Percentiles rank a stretch among this genome's conserved stretches.
These are phyloP conservation scores for Elaphomyces granulatus DNA, from an alignment of 495 filamentous ascomycete species.

Conservation along the genomic window DNA sequence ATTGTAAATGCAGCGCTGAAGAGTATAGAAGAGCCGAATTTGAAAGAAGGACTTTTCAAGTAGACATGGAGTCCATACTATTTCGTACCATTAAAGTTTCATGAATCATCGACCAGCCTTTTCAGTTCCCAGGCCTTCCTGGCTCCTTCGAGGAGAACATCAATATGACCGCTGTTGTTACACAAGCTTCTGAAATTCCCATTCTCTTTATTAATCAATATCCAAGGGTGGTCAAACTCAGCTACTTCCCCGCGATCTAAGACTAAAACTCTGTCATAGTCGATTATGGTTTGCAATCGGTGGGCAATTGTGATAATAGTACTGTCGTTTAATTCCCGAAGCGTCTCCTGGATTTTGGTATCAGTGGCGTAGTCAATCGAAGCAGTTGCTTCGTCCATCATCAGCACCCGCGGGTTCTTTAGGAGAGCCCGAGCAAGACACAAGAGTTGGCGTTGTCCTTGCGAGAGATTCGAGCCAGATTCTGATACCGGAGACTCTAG, in stretches of 20 bases:
- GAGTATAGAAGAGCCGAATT: too few species aligned
- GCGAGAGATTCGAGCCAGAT: slow-evolving; percentile 89
- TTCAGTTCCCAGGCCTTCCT: slow-evolving; percentile 52
- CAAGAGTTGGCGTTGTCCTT: slow-evolving; percentile 90
- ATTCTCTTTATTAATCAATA: slow-evolving; percentile 50
- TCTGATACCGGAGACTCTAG: slow-evolving; percentile 75
- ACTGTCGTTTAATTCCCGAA: slow-evolving; percentile 68
- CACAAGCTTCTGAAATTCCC: slow-evolving; percentile 85
- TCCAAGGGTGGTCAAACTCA: slow-evolving; percentile 80
- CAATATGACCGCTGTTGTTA: slow-evolving; percentile 83
- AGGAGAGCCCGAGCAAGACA: slow-evolving; percentile 91
- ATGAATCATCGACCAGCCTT: slow-evolving; percentile 38
- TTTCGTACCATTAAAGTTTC: too few species aligned
- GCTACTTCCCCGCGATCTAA: slow-evolving; percentile 79
- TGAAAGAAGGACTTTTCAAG: too few species aligned
- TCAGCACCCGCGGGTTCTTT: slow-evolving; percentile 76
- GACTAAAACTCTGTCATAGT: slow-evolving; percentile 97
- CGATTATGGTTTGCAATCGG: slow-evolving; percentile 86
- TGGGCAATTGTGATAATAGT: slow-evolving; percentile 99
- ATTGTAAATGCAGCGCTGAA: slow-evolving; percentile 1
- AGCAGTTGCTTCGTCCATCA: slow-evolving; percentile 99
- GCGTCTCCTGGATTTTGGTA: slow-evolving; percentile 87
- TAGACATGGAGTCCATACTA: too few species aligned
- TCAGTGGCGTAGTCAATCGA: slow-evolving; percentile 97
- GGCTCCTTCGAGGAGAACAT: slow-evolving; percentile 52